Conservation (phyloP, 1,139 yeast species). For the Kodamaea suecica region DNA sequence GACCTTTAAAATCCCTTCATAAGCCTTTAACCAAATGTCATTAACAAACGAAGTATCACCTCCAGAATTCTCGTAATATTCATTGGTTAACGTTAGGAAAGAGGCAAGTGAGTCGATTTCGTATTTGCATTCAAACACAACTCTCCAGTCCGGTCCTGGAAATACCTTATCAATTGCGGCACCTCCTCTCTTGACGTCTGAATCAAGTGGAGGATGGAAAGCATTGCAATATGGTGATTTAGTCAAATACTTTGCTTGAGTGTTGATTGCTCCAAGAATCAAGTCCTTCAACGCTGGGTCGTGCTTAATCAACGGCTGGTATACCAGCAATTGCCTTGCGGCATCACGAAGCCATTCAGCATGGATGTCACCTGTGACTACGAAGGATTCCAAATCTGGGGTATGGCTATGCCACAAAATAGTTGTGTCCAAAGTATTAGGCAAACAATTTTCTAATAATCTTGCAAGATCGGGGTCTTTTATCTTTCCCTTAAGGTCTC, state of each 20-base stretch:
- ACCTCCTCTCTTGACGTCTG: conserved; percentile 50
- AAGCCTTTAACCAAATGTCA: conserved; percentile 58
- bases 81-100: conserved; percentile 70
- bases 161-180: conserved; percentile 63
- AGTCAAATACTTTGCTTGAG: conserved; percentile 64
- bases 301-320: conserved; percentile 55
- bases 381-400: conserved; percentile 38
- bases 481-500: conserved; percentile 49
- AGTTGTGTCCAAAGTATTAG: conserved; percentile 87
- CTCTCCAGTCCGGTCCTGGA: conserved; percentile 67
- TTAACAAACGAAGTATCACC: conserved; percentile 52
- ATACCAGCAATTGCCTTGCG: conserved; percentile 77
- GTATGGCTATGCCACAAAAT: conserved; percentile 59
- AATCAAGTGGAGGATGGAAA: conserved; percentile 76
- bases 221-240: conserved; percentile 84
- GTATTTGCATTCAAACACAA: conserved; percentile 86
- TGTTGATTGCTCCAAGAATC: conserved; percentile 74
- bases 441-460: conserved; percentile 76
- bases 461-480: conserved; percentile 66
- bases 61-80: conserved; percentile 56
- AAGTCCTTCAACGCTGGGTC: conserved; percentile 51
- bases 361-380: conserved; percentile 87
- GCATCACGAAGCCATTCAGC: conserved; percentile 92
- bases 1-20: conserved; percentile 50
- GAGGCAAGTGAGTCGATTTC: conserved; percentile 86